These are phyloP conservation scores for Podosphaera xanthii DNA, from an alignment of 2,329 filamentous ascomycete genomes.

Conservation along the genomic window DNA sequence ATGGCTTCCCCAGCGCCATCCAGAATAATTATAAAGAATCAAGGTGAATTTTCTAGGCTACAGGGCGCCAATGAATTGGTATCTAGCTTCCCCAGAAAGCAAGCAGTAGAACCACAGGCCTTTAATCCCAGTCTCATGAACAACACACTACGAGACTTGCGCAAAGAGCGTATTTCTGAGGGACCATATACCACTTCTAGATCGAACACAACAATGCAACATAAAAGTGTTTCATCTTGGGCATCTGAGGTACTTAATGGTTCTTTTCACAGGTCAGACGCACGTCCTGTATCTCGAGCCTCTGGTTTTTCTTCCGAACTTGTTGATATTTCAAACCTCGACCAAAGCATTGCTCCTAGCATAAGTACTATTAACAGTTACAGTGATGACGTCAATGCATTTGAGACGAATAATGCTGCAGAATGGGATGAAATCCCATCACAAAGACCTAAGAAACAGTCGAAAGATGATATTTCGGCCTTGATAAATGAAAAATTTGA, in stretches of 20 bases:
- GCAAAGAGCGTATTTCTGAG: background rate
- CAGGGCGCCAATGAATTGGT: background rate
- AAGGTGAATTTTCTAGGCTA: background rate
- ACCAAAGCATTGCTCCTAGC: background rate
- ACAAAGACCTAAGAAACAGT: background rate
- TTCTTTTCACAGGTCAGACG: background rate
- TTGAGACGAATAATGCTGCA: constrained; percentile 1
- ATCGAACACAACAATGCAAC: background rate
- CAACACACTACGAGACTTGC: background rate
- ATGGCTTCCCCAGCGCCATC: background rate
- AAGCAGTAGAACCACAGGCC: background rate
- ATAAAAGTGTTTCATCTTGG: background rate
- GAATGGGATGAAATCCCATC: constrained; percentile 1
- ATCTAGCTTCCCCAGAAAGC: background rate
- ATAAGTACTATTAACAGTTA: background rate
- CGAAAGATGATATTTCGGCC: background rate
- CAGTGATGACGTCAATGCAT: background rate
- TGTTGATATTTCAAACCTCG: background rate
- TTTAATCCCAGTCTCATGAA: background rate
- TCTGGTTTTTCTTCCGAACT: background rate
- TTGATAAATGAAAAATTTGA: background rate
- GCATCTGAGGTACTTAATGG: background rate
- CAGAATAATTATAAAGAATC: background rate
- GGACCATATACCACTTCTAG: background rate
- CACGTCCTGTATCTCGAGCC: background rate